A percentile compares a stretch with the other conserved stretches of the same genome.
phyloP scores from a whole-genome alignment of 2,329 filamentous ascomycete genomes.

The Ploettnerulaceae sp. region DNA sequence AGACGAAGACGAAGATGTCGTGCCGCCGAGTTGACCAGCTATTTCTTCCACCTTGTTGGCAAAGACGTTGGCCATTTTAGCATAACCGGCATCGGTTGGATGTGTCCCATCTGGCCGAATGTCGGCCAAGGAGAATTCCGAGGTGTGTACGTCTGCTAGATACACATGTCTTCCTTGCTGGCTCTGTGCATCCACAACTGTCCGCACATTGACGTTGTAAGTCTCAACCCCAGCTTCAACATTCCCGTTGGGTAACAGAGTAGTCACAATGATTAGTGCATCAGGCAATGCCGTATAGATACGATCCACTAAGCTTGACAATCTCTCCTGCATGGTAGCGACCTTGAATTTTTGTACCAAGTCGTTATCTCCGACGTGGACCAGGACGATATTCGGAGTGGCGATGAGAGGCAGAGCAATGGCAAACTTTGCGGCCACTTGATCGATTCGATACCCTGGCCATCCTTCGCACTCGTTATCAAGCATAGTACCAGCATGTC shows the following conservation, averaged over 20 bases:
- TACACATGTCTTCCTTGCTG: slow-evolving; percentile 2
- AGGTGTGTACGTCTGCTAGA: slow-evolving; percentile 3
- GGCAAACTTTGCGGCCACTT: background rate
- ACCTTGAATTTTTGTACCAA: background rate
- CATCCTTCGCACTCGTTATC: background rate
- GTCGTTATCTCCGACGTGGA: slow-evolving; percentile 6
- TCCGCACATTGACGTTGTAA: slow-evolving; percentile 1
- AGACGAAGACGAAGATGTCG: background rate
- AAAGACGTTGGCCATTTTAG: slow-evolving; percentile 5
- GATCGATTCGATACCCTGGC: background rate
- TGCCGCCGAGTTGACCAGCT: background rate
- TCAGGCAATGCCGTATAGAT: background rate
- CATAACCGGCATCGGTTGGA: slow-evolving; percentile 1
- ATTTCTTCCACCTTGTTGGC: background rate
- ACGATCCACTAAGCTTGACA: slow-evolving; percentile 1
- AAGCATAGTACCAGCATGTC: background rate
- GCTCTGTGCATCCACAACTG: background rate
- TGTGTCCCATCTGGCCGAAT: slow-evolving; percentile 3
- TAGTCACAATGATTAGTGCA: background rate
- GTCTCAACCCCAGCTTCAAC: background rate
- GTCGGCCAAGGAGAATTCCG: background rate
- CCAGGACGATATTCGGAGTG: slow-evolving; percentile 1
- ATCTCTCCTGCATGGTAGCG: background rate
- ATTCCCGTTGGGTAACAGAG: background rate
- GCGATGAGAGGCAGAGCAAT: background rate